These are phyloP conservation scores for Saccharomyces cerevisiae DNA, from an alignment of 805 yeast genomes.

Conservation along the genomic window DNA sequence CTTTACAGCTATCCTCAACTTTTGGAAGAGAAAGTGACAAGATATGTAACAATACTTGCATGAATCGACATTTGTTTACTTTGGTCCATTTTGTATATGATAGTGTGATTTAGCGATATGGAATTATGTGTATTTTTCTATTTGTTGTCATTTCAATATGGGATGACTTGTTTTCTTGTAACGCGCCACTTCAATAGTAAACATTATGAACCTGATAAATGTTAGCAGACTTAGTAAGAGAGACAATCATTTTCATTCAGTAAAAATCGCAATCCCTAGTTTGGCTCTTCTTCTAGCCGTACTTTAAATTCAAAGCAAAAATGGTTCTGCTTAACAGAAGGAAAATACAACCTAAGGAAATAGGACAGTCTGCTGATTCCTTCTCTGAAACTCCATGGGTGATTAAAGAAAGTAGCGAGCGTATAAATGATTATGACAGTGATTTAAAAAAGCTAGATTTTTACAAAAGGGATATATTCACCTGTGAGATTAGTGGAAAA, in stretches of 20 bases:
- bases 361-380: neutral
- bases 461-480: conserved; percentile 63
- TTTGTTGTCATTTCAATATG: neutral
- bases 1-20: too few species aligned
- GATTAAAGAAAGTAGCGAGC: conserved; percentile 77
- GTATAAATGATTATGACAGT: conserved; percentile 71
- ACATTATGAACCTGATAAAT: neutral
- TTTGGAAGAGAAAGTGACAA: neutral
- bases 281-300: neutral
- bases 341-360: neutral
- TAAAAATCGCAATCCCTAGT: neutral
- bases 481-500: conserved; percentile 88
- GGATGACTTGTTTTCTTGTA: neutral
- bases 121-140: too few species aligned
- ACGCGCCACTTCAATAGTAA: neutral
- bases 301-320: neutral
- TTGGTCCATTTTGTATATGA: neutral
- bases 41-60: neutral
- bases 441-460: conserved; percentile 62
- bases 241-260: neutral
- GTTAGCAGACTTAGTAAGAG: neutral
- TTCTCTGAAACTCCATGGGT: conserved; percentile 49
- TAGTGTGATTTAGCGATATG: too few species aligned
- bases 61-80: neutral
- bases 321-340: neutral